Base-by-base conservation (phyloP, 306 rosid genomes). In the Pyrus communis region DNA sequence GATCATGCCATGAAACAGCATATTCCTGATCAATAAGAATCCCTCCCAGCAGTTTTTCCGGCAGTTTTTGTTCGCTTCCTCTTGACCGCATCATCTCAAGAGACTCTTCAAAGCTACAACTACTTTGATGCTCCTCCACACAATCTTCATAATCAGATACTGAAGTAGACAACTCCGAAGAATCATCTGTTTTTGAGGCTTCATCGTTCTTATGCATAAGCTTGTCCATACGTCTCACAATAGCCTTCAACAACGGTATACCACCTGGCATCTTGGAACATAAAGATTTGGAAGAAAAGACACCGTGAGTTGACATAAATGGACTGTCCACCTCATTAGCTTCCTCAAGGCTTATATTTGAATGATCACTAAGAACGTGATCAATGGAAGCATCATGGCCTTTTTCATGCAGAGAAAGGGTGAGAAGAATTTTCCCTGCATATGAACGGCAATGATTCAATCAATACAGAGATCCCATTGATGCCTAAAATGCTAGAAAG, bases 381-480 rank as follows among this genome's bases (percentile, higher is more conserved):
- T 77, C 79, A 71, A 40, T 55, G 10, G 49, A 71, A 75, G 75
- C 73, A 22, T 75, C 77, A 46, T 71, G 74, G 60, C 77, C 72
- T 80, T 88, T 87, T 70, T 86, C 88, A 54, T 82, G 92, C 78
- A 93, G 81, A 69, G 92, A 91, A 49, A 89, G 57, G 52, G 90
- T 88, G 25, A 93, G 88, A 70, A 89, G 92, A 80, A 91, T 82
- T 84, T 87, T 93, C 78, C 97, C 98, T 93, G 93, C 73, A 85
- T 21, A 55, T 28, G 75, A 43, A 65, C 69, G 40, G 27, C 62
- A 85, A 73, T 63, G 18, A 11, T 60, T 59, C 74, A 33, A 72
- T 64, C 4, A 77, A 75, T 43, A 59, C 19, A 60, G 21, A 62
- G 46, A 55, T 55, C 64, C 70, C 23, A 25, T 45, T 38, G 55